Evolutionary conservation across 805 yeast genomes (phyloP).

Genomic region (Lipomyces spencermartinsiae): DNA sequence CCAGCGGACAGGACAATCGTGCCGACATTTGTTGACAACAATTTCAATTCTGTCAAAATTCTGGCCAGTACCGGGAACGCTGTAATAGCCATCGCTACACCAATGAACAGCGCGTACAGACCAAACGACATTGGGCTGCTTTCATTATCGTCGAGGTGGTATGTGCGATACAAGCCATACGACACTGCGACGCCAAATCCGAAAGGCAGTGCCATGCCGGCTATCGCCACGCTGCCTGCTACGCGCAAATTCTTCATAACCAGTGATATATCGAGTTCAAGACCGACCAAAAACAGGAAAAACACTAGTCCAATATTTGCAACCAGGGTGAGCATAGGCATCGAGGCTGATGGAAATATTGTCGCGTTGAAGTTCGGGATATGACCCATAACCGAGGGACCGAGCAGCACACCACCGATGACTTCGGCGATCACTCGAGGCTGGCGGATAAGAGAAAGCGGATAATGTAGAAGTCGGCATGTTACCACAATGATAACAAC

Average conservation of each 20-base stretch:
- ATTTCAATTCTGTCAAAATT: constrained; percentile 72
- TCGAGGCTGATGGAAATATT: constrained; percentile 69
- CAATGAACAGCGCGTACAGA: constrained; percentile 78
- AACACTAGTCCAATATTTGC: constrained; percentile 79
- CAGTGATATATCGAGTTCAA: constrained; percentile 75
- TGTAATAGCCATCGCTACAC: constrained; percentile 83
- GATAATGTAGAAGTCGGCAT: constrained; percentile 66
- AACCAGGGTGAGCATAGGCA: constrained; percentile 66
- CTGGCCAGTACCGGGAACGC: constrained; percentile 87
- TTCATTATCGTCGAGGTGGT: constrained; percentile 42
- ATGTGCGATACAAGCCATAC: constrained; percentile 64
- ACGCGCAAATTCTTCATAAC: constrained; percentile 64
- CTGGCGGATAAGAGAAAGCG: constrained; percentile 67
- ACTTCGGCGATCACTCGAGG: constrained; percentile 87
- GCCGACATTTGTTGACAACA: constrained; percentile 55
- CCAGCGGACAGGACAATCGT: constrained; percentile 80
- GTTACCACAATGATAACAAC: constrained; percentile 51
- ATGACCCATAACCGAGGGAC: constrained; percentile 77
- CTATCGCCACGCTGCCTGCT: constrained; percentile 71
- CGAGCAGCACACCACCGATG: constrained; percentile 73
- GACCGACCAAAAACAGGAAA: constrained; percentile 75
- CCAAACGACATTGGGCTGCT: constrained; percentile 60
- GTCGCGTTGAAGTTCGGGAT: constrained; percentile 69
- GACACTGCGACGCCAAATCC: constrained; percentile 78
- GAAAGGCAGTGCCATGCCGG: constrained; percentile 79